Evolutionary conservation across 805 yeast species (phyloP).

Genomic region (Kluyveromyces lactis): DNA sequence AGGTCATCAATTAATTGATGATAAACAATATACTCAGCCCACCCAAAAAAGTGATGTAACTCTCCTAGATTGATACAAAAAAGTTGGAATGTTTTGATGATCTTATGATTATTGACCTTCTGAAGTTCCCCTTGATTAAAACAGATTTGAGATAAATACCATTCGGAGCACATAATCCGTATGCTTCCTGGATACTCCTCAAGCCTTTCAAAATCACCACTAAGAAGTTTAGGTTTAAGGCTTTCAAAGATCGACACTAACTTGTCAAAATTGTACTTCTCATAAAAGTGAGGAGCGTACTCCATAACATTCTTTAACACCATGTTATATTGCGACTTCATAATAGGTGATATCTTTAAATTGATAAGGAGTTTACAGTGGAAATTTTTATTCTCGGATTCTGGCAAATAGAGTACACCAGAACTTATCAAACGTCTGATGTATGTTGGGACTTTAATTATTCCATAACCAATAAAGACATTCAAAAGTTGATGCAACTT

Average conservation of each 20-base stretch:
- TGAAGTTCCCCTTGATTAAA: conserved; percentile 21
- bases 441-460: conserved; percentile 48
- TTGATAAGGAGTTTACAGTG: conserved; percentile 53
- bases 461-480: conserved; percentile 32
- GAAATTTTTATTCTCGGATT: conserved; percentile 40
- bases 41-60: conserved; percentile 29
- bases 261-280: conserved; percentile 29
- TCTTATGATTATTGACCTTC: conserved; percentile 8
- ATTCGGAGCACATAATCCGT: conserved; percentile 38
- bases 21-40: conserved; percentile 26
- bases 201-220: conserved; percentile 15
- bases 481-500: conserved; percentile 39
- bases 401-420: conserved; percentile 64
- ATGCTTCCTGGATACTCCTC: conserved; percentile 33
- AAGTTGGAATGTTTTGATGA: conserved; percentile 16
- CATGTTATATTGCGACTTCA: conserved; percentile 47
- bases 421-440: conserved; percentile 76
- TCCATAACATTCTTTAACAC: conserved; percentile 43
- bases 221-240: conserved; percentile 16
- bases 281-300: conserved; percentile 29
- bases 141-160: conserved; percentile 40
- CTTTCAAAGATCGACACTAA: conserved; percentile 29
- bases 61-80: conserved; percentile 20
- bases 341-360: conserved; percentile 42
- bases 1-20: conserved; percentile 25